phyloP scores from a whole-genome alignment of 352 stramenopile genomes.

The Globisporangium iwayamae region DNA sequence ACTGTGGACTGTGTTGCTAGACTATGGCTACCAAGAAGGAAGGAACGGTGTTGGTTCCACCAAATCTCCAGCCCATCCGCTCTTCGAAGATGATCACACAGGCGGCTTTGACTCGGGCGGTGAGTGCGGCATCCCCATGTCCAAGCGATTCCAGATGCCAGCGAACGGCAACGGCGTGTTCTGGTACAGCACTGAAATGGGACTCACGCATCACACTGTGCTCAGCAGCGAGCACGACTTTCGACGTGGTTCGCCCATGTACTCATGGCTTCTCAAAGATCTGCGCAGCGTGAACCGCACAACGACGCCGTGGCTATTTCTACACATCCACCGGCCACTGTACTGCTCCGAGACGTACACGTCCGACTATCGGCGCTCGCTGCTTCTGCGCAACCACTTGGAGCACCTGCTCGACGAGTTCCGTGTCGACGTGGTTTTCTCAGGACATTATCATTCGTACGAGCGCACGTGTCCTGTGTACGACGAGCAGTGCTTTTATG shows the following conservation, averaged over 20 bases:
- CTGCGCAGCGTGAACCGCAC: slow-evolving; percentile 44
- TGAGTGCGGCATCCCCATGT: slow-evolving; percentile 82
- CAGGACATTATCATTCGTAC: slow-evolving; percentile 61
- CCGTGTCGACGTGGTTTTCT: slow-evolving; percentile 55
- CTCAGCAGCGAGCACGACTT: slow-evolving; percentile 60
- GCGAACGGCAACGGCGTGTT: slow-evolving; percentile 49
- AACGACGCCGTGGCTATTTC: slow-evolving; percentile 55
- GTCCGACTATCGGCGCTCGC: slow-evolving; percentile 34
- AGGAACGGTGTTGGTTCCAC: slow-evolving; percentile 18
- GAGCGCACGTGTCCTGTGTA: slow-evolving; percentile 60
- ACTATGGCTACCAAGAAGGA: slow-evolving; percentile 48
- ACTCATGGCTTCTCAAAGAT: slow-evolving; percentile 52
- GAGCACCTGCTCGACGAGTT: slow-evolving; percentile 47
- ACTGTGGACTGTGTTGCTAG: slow-evolving; percentile 3
- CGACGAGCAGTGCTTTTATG: slow-evolving; percentile 31
- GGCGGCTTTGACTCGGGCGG: slow-evolving; percentile 57
- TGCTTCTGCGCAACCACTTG: slow-evolving; percentile 39
- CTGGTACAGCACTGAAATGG: slow-evolving; percentile 61
- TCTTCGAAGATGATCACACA: slow-evolving; percentile 32
- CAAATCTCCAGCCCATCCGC: slow-evolving; percentile 26
- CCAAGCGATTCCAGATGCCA: slow-evolving; percentile 76
- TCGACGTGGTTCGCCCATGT: slow-evolving; percentile 32
- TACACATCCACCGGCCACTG: slow-evolving; percentile 58
- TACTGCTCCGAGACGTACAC: slow-evolving; percentile 49
- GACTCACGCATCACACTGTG: slow-evolving; percentile 47